phyloP scores from a whole-genome alignment of 352 stramenopile genomes.

The Pythium sp. region DNA sequence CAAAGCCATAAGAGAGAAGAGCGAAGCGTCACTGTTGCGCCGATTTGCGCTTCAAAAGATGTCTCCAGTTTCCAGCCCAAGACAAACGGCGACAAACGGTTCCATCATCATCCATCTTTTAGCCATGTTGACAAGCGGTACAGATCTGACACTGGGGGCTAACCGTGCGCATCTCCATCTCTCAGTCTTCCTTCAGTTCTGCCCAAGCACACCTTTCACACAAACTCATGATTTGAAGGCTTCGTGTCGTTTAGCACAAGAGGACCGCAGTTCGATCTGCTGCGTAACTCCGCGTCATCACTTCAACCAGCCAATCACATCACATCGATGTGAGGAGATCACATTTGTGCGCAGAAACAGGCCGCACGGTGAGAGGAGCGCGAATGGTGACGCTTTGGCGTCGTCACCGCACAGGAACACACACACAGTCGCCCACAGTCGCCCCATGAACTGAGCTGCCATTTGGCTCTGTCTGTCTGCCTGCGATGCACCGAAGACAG shows the following conservation, averaged over 20 bases:
- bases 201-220: not conserved
- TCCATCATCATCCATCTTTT: not conserved
- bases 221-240: not conserved
- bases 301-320: constrained; percentile 8
- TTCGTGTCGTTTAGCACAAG: not conserved
- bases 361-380: not conserved
- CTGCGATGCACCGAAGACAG: not conserved
- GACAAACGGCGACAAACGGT: not conserved
- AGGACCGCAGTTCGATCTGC: not conserved
- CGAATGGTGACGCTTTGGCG: constrained; percentile 11
- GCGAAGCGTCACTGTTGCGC: not conserved
- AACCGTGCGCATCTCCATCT: not conserved
- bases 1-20: not conserved
- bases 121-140: not conserved
- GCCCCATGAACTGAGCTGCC: not conserved
- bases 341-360: not conserved
- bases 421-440: not conserved
- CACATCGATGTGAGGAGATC: not conserved
- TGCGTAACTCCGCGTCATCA: constrained; percentile 8
- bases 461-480: not conserved
- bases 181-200: not conserved
- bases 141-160: not conserved
- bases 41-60: constrained; percentile 7
- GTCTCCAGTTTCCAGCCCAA: not conserved
- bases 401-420: constrained; percentile 8